Conservation (phyloP, 2,329 filamentous ascomycete species). For the Diatrype stigma region DNA sequence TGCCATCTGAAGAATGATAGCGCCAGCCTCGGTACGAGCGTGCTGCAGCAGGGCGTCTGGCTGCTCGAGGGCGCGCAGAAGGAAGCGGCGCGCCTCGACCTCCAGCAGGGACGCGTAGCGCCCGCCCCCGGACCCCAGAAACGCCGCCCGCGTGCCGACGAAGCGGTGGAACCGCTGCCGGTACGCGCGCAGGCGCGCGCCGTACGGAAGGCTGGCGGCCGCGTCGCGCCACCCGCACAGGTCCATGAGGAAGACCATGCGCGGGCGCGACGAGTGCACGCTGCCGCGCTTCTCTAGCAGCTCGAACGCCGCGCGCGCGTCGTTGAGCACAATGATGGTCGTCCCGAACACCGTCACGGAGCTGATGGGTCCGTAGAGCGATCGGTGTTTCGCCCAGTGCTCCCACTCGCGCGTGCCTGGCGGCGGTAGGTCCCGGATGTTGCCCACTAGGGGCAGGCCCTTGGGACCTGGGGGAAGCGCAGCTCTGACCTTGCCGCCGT, state of each 20-base stretch:
- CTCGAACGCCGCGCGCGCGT: constrained; percentile 30
- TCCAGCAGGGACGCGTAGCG: constrained; percentile 9
- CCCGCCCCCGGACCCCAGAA: constrained; percentile 3
- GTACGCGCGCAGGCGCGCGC: constrained; percentile 14
- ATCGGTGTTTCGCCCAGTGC: constrained; percentile 38
- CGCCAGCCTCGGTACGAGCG: constrained; percentile 3
- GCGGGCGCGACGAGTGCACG: constrained; percentile 29
- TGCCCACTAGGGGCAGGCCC: constrained; percentile 44
- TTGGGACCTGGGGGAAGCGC: constrained; percentile 46
- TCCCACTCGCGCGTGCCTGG: constrained; percentile 29
- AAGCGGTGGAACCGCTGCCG: constrained; percentile 24
- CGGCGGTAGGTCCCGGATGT: constrained; percentile 43
- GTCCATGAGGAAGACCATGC: constrained; percentile 20
- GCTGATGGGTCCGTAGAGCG: constrained; percentile 33
- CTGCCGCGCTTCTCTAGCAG: constrained; percentile 32
- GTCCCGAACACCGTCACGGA: constrained; percentile 37
- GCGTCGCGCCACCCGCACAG: constrained; percentile 23
- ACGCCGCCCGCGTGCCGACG: constrained; percentile 22
- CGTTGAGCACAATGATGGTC: constrained; percentile 37
- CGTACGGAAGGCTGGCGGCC: constrained; percentile 20
- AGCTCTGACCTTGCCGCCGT: neutral
- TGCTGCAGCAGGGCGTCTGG: constrained; percentile 6
- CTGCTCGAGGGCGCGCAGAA: constrained; percentile 10
- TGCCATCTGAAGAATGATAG: neutral
- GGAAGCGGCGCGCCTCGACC: constrained; percentile 10